Percentiles rank a stretch among this genome's conserved stretches.
Conservation (phyloP, 768 basidiomycete species). For the Gymnopilus junonius region DNA sequence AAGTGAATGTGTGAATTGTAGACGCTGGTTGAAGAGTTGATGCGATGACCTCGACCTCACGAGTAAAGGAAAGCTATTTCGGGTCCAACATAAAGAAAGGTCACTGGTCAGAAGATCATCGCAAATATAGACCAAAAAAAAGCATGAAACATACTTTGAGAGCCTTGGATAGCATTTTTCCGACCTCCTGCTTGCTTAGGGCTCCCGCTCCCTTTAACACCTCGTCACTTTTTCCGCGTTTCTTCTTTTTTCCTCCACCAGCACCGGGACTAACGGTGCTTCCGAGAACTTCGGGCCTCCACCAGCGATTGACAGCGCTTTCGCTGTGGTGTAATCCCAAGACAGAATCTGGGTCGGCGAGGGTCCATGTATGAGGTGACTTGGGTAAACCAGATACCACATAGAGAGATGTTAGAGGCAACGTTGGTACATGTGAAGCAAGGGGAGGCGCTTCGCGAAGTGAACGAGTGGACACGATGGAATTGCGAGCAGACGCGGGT, state of each 20-base stretch:
- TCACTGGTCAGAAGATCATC: too few species aligned
- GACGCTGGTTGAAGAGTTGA: conserved; percentile 94
- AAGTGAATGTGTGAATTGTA: conserved; percentile 91
- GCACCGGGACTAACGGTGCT: conserved; percentile 86
- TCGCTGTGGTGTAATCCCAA: conserved; percentile 82
- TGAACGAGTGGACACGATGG: conserved; percentile 78
- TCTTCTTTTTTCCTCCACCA: conserved; percentile 79
- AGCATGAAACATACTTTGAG: conserved; percentile 87
- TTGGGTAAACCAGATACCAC: conserved; percentile 90
- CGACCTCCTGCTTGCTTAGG: conserved; percentile 84
- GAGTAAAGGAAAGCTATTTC: conserved; percentile 82
- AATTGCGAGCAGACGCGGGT: conserved; percentile 75
- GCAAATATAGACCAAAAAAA: too few species aligned
- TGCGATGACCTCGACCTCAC: conserved; percentile 92
- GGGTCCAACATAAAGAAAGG: background rate
- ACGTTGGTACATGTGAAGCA: conserved; percentile 67
- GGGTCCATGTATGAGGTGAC: conserved; percentile 88
- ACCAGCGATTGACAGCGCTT: conserved; percentile 87
- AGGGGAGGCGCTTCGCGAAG: conserved; percentile 58
- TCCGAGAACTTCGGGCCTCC: conserved; percentile 90
- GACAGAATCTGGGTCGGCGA: conserved; percentile 84
- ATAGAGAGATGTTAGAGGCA: conserved; percentile 83
- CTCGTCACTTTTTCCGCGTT: conserved; percentile 65
- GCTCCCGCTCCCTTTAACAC: conserved; percentile 78
- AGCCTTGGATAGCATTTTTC: conserved; percentile 89